These are phyloP conservation scores for Aureobasidium sp. DNA, from an alignment of 2,329 filamentous ascomycete genomes.

Conservation along the genomic window DNA sequence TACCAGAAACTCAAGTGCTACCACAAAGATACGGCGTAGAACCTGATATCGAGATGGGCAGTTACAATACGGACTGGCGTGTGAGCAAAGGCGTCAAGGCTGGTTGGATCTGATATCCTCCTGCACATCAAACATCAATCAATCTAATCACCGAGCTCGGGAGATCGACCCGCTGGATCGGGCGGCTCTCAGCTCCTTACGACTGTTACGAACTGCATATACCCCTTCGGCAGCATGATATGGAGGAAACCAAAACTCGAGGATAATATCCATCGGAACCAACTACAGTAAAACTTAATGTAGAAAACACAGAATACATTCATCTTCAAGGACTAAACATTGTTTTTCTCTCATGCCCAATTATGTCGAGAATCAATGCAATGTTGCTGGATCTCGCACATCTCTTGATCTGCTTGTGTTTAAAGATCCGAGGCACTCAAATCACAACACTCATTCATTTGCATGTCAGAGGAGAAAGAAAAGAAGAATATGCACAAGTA, in stretches of 20 bases:
- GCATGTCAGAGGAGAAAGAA: too few species aligned
- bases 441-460: background rate
- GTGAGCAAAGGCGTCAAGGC: constrained; percentile 5
- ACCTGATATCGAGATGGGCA: background rate
- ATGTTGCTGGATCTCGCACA: background rate
- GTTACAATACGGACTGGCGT: constrained; percentile 4
- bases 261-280: background rate
- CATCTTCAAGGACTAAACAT: background rate
- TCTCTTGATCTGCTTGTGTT: too few species aligned
- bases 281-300: background rate
- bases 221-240: background rate
- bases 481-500: too few species aligned
- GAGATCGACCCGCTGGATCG: background rate
- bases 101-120: background rate
- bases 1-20: background rate
- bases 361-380: too few species aligned
- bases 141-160: background rate
- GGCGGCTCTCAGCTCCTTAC: background rate
- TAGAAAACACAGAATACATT: background rate
- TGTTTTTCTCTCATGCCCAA: background rate
- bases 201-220: constrained; percentile 6
- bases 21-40: background rate
- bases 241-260: background rate
- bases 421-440: background rate
- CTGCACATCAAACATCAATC: background rate